Base-by-base conservation (phyloP, 352 stramenopile genomes). In the Saprolegnia diclina region DNA sequence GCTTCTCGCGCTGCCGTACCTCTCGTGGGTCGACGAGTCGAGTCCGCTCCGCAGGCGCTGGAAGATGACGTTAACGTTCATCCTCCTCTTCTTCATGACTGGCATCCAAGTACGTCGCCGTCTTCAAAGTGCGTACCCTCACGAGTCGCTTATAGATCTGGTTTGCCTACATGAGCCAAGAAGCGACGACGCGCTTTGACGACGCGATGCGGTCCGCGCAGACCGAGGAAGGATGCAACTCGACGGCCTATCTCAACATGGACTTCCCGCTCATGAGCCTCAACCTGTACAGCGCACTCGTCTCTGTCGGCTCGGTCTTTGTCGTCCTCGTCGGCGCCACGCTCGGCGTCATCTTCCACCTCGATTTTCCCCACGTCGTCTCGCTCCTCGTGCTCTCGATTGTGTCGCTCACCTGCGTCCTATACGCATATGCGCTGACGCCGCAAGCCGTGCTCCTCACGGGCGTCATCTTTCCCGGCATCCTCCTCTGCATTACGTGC, bases 311-410 rank as follows among this genome's bases (percentile, higher is more conserved):
- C 67, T 91, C 92, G 64, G 78, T 92, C 26, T 90, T 93, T 55
- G 79, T 85, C 54, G 85, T 93, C 46, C 90, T 85, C 40, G 73
- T 69, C 50, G 50, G 63, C n/a, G 46, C 63, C 11, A 72, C 65
- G 5, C 38, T 72, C 18, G 65, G 38, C 22, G 65, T 72, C 10
- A 35, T 67, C 5, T 91, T 92, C 62, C 85, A 85, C n/a, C 73
- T 95, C 29, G 87, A 95, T 72, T 95, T 95, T 73, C 80, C 92
- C 37, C 86, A 95, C 73, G 84, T 90, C 21, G 77, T 89, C 57
- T 71, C 91, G n/a, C 76, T 94, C n/a, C 80, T 77, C 29, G 70
- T 85, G 48, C 77, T 75, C 9, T 77, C 78, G 19, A 73, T 81
- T 7, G 65, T 79, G 5, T 86, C 79, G n/a, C 92, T 90, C 72